Base-by-base conservation (phyloP, 2,329 filamentous ascomycete species). In the Neofusicoccum laricinum region DNA sequence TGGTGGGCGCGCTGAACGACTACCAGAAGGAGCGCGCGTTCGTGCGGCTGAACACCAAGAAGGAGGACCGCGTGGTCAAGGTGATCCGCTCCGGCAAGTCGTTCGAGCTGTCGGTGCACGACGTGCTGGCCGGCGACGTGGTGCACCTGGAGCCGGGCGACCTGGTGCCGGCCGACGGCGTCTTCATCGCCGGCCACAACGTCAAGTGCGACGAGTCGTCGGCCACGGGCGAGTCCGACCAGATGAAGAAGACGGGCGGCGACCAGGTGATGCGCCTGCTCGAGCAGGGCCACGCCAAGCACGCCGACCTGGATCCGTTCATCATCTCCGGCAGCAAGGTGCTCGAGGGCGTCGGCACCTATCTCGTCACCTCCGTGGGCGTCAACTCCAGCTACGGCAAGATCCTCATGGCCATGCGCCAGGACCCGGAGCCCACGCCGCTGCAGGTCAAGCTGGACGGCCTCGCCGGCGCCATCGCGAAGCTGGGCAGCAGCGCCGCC, bases 171-270 rank as follows among this genome's bases (percentile, higher is more conserved):
- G 88, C 88, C 1, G 89, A 92, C 71, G 89, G 89, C 5, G 82
- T 90, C 61, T 85, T 91, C 66, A 87, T 91, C 66, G 80, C 83
- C 11, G 87, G 88, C 1, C 85, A 89, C 67, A 86, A 85, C 45
- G 76, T 90, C 66, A 88, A 88, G 73, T 92, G 88, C 70, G 89
- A 91, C 69, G 89, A 92, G 71, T 90, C 88, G 2, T 90, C 88
- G 11, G 87, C 88, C 1, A 91, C 89, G 12, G 89, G 89, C 68
- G 89, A 92, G 76, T 91, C 88, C 0, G 89, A 92, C 69, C 83
- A 88, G 58, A 84, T 91, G 74, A 88, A 86, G 75, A 92, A 92
- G 77, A 86, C 83, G 0, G 55, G 25, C 25, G 55, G 55, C 15
- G 55, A 46, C 7, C 55, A 59, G 30, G 55, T 59, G 8, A 36